Base-by-base conservation (phyloP, 2,329 filamentous ascomycete species). In the Trichoderma semiorbis region DNA sequence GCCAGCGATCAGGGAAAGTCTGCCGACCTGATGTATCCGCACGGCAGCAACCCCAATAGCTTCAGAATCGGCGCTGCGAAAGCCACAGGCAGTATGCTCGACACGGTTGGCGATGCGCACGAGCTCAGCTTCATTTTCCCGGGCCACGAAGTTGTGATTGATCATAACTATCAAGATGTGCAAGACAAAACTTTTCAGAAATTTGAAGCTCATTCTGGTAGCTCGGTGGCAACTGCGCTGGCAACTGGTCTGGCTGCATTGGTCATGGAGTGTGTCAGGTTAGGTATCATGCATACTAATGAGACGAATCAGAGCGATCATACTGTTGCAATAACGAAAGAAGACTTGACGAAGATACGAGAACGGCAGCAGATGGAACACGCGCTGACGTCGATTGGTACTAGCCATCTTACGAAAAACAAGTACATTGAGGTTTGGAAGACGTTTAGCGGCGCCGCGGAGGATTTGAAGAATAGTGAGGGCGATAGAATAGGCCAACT, bases 401-500 rank as follows among this genome's bases (percentile, higher is more conserved):
- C 64, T 1, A 39, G 39, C 16, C 64, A 24, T 14, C 50, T 43
- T 21, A 68, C 64, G 16, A 28, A 68, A n/a, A 36, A 68, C 1
- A 58, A 68, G 34, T 68, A 68, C 32, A 68, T 68, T 43, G 64
- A 68, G 24, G 64, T 58, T 7, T 68, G 64, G 64, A 24, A 68
- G 14, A 68, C 64, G 6, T 68, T 68, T 58, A 36, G 24, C 4
- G 32, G 32, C 5, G 64, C 34, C 16, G 50, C 50, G 8, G 64
- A 68, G 11, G 36, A 24, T 21, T 57, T 68, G 14, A 68, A 58
- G 64, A 43, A 68, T 2, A 39, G 30, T n/a, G 30, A 68, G 14
- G 64, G 64, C 12, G 30, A 36, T 24, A 68, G 53, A 28, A 32
- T 55, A 30, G 18, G 34, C 0, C 64, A 68, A 14, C 10, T 68